Conservation (phyloP, 192 early-diverging fungal genomes). For the Gigaspora rosea region DNA sequence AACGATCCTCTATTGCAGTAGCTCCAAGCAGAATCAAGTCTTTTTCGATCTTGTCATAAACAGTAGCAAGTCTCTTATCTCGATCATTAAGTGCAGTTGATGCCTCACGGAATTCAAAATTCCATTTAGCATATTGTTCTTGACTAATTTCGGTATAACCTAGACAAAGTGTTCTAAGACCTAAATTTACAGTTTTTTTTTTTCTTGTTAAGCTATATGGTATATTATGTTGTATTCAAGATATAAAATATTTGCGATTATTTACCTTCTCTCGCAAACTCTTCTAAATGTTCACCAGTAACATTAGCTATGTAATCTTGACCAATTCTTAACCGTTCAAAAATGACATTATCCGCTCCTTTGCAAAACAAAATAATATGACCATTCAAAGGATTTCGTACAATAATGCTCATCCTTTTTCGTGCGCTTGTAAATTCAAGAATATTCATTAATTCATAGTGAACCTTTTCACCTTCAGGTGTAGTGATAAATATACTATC, state of each 20-base stretch:
- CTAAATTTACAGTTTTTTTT: conserved; percentile 17
- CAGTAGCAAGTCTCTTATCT: conserved; percentile 58
- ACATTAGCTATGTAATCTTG: conserved; percentile 60
- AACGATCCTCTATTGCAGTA: conserved; percentile 78
- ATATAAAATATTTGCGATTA: conserved; percentile 33
- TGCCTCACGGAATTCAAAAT: conserved; percentile 52
- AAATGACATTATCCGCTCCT: conserved; percentile 76
- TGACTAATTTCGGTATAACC: conserved; percentile 58
- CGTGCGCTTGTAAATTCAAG: conserved; percentile 73
- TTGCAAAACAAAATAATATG: conserved; percentile 61
- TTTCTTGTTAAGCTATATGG: background rate
- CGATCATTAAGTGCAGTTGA: conserved; percentile 55
- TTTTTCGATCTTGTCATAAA: conserved; percentile 62
- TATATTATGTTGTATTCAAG: conserved; percentile 5
- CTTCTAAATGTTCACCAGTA: conserved; percentile 74
- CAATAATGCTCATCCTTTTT: conserved; percentile 72
- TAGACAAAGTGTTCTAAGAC: conserved; percentile 76
- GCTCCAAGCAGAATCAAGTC: conserved; percentile 65
- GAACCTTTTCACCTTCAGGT: conserved; percentile 28
- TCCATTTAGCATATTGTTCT: conserved; percentile 62
- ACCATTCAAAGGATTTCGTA: conserved; percentile 45
- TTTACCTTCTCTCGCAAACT: conserved; percentile 71
- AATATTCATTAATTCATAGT: conserved; percentile 65
- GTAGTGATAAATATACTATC: conserved; percentile 47
- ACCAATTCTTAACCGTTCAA: conserved; percentile 58